These are phyloP conservation scores for Glycine tomentella DNA, from an alignment of 306 rosid species.

Conservation along the genomic window DNA sequence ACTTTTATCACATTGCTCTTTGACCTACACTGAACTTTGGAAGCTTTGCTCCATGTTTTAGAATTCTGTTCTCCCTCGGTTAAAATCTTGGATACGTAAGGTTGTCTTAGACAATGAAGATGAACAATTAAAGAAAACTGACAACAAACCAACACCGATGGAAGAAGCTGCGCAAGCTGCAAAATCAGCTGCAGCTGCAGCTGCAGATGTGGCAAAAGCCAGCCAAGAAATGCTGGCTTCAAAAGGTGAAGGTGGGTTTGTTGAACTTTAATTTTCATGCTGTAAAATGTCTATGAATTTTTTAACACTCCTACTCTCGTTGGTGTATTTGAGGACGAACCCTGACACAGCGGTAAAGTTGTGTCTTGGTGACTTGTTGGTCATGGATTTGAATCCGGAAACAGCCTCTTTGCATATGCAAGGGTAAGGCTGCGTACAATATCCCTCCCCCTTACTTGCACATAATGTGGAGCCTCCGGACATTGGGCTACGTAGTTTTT, in stretches of 20 bases:
- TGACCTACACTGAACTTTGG: conserved; percentile 38
- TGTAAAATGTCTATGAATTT: conserved; percentile 22
- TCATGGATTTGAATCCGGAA: no score
- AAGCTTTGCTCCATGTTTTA: conserved; percentile 53
- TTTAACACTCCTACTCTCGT: background rate
- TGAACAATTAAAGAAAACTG: conserved; percentile 54
- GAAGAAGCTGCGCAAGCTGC: conserved; percentile 93
- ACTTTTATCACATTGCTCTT: conserved; percentile 35
- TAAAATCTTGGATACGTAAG: conserved; percentile 93
- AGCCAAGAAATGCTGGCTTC: conserved; percentile 83
- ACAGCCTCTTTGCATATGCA: no score
- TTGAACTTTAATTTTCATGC: conserved; percentile 38
- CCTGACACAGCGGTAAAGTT: no score
- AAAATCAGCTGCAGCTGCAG: conserved; percentile 96
- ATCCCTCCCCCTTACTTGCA: no score
- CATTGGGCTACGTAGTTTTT: no score
- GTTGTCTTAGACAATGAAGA: conserved; percentile 70
- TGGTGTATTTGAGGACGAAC: no score
- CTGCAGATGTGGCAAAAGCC: conserved; percentile 88
- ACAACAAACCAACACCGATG: conserved; percentile 66
- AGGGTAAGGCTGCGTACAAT: no score
- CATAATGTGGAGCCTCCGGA: no score
- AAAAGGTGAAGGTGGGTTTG: conserved; percentile 73
- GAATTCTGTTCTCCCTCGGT: conserved; percentile 84
- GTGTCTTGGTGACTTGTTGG: no score